Conservation (phyloP, 202 grass and related monocot species). For the Setaria italica region DNA sequence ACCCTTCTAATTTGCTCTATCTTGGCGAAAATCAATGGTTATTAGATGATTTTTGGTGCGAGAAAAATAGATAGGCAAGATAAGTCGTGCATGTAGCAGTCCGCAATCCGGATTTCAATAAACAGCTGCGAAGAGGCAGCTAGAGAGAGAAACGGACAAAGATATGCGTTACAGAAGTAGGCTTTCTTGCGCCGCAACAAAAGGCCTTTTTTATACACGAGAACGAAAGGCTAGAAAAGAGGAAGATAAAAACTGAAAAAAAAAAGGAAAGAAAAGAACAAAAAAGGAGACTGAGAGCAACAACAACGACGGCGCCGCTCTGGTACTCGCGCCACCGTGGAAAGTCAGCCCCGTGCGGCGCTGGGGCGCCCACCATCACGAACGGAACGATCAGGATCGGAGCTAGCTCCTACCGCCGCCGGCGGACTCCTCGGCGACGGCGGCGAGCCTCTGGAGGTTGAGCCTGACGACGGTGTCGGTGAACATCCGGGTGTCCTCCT, state of each 20-base stretch:
- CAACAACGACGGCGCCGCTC: conserved; percentile 28
- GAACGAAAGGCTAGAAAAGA: background rate
- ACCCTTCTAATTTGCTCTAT: too few relatives aligned
- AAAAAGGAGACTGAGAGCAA: background rate
- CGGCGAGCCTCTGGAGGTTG: conserved; percentile 84
- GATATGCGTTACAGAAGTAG: conserved; percentile 16
- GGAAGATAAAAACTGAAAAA: too few relatives aligned
- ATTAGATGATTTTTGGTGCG: too few relatives aligned
- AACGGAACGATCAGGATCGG: background rate
- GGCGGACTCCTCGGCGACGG: conserved; percentile 33
- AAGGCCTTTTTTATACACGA: conserved; percentile 9
- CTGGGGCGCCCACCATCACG: background rate
- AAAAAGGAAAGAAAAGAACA: background rate
- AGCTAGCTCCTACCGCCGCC: background rate
- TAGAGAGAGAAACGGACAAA: conserved; percentile 18
- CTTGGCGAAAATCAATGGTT: too few relatives aligned
- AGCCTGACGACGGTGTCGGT: conserved; percentile 89
- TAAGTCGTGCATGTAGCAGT: background rate
- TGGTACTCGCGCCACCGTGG: background rate
- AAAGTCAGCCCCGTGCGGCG: background rate
- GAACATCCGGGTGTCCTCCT: conserved; percentile 83
- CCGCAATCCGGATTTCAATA: conserved; percentile 4
- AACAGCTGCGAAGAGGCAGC: background rate
- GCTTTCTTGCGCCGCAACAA: conserved; percentile 16
- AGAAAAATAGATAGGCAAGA: too few relatives aligned